Conservation (phyloP, 352 stramenopile species). For the Globisporangium iwayamae region DNA sequence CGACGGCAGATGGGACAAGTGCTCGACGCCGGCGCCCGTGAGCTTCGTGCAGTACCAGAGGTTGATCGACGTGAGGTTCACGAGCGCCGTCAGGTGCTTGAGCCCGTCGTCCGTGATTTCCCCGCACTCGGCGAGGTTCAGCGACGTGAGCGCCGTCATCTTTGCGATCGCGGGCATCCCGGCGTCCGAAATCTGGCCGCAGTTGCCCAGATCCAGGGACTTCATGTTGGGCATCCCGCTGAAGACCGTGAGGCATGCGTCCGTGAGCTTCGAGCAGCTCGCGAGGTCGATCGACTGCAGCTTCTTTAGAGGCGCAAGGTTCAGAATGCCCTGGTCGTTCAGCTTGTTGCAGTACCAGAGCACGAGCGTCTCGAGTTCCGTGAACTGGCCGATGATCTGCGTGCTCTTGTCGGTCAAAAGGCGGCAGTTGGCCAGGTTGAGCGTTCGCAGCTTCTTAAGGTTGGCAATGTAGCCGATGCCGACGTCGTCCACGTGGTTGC, state of each 20-base stretch:
- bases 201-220: conserved; percentile 83
- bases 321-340: conserved; percentile 49
- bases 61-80: conserved; percentile 62
- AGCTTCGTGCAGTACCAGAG: conserved; percentile 83
- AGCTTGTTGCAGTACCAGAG: conserved; percentile 88
- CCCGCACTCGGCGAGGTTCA: conserved; percentile 72
- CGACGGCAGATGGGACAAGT: conserved; percentile 38
- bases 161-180: conserved; percentile 45
- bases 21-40: conserved; percentile 45
- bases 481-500: conserved; percentile 62
- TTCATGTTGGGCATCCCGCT: conserved; percentile 43
- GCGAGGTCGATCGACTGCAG: conserved; percentile 71
- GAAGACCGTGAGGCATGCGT: conserved; percentile 47
- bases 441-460: conserved; percentile 49
- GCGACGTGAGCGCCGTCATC: conserved; percentile 51
- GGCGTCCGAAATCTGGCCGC: conserved; percentile 59
- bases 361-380: conserved; percentile 54
- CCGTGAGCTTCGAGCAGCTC: conserved; percentile 68
- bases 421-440: conserved; percentile 83
- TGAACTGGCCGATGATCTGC: conserved; percentile 39
- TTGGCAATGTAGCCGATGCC: conserved; percentile 42
- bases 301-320: conserved; percentile 36
- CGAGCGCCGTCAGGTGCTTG: conserved; percentile 35
- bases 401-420: conserved; percentile 59
- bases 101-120: conserved; percentile 67